phyloP scores from a whole-genome alignment of 2,329 filamentous ascomycete genomes.

The Beauveria rudraprayagi region DNA sequence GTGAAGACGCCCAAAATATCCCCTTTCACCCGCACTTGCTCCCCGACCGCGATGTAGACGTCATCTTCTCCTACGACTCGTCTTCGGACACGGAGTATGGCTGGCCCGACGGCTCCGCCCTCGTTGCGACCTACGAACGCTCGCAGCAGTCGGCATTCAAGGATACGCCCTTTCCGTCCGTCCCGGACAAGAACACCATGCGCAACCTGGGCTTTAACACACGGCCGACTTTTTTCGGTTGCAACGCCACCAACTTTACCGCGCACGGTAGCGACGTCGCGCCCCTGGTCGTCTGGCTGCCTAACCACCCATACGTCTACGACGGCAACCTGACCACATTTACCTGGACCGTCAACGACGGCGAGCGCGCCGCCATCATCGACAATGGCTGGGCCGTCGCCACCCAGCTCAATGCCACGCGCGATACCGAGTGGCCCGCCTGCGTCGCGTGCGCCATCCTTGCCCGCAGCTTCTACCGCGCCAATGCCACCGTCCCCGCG shows the following conservation, averaged over 20 bases:
- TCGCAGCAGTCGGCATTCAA: conserved; percentile 42
- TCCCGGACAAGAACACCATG: conserved; percentile 68
- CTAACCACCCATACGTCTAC: conserved; percentile 68
- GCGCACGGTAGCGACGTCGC: conserved; percentile 27
- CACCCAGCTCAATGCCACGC: conserved; percentile 67
- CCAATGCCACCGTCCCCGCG: conserved; percentile 53
- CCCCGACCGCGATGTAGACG: conserved; percentile 62
- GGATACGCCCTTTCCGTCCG: conserved; percentile 61
- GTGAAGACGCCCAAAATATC: conserved; percentile 71
- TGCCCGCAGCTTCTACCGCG: conserved; percentile 59
- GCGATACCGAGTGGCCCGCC: conserved; percentile 61
- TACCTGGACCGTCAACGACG: conserved; percentile 51
- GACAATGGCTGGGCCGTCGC: conserved; percentile 72
- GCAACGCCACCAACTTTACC: conserved; percentile 50
- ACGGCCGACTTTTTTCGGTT: conserved; percentile 74
- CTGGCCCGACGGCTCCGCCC: conserved; percentile 72
- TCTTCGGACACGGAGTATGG: conserved; percentile 60
- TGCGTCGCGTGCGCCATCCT: conserved; percentile 80
- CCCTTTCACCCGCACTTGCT: conserved; percentile 72
- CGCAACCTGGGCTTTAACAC: conserved; percentile 67
- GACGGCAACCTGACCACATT: conserved; percentile 70
- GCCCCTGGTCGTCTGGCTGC: conserved; percentile 73
- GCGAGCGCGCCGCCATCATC: conserved; percentile 65
- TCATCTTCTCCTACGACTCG: conserved; percentile 73
- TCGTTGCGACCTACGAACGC: conserved; percentile 67